phyloP scores from a whole-genome alignment of 1,139 yeast species.

The Saccharomyces hybrid region DNA sequence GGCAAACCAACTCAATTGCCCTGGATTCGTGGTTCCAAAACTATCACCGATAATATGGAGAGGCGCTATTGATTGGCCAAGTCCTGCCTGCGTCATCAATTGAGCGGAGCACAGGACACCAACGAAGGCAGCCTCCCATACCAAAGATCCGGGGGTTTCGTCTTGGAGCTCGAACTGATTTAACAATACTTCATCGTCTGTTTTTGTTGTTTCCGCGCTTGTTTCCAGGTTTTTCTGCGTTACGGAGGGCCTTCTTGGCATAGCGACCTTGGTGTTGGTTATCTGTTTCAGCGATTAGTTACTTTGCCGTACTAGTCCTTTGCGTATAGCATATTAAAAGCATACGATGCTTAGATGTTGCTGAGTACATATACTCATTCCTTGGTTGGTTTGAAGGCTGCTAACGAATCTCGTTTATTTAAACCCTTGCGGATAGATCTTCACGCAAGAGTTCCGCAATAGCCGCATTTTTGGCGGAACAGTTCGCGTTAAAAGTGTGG shows the following conservation, averaged over 20 bases:
- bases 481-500: not conserved
- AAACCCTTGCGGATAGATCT: not conserved
- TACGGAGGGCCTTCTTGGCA: not conserved
- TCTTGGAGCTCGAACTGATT: not conserved
- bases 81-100: conserved; percentile 15
- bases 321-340: not conserved
- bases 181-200: not conserved
- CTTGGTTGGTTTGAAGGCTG: not conserved
- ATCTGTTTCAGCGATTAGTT: not conserved
- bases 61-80: conserved; percentile 14
- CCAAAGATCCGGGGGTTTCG: not conserved
- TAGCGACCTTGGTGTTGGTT: not conserved
- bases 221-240: not conserved
- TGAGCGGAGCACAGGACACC: conserved; percentile 9
- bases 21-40: conserved; percentile 10
- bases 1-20: conserved; percentile 10
- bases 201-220: not conserved
- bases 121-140: conserved; percentile 8
- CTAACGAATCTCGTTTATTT: not conserved
- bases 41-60: conserved; percentile 12
- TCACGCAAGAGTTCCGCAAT: not conserved
- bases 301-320: not conserved
- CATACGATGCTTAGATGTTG: not conserved
- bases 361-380: not conserved
- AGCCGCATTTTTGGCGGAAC: not conserved